phyloP scores from a whole-genome alignment of 1,139 yeast species.

The Protomyces gravidus region DNA sequence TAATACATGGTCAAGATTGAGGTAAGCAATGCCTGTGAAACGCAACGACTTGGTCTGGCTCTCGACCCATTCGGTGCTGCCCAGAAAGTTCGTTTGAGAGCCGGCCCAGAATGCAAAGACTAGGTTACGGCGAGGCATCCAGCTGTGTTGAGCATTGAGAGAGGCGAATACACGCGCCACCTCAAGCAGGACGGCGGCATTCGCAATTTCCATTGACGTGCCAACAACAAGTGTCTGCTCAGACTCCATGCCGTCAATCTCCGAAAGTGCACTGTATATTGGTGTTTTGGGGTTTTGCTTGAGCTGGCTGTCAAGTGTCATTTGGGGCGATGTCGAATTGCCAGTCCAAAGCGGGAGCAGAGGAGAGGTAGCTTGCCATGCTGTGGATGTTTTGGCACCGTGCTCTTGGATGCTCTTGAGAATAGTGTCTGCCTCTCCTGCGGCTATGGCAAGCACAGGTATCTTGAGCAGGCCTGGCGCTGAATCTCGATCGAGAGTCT shows the following conservation, averaged over 20 bases:
- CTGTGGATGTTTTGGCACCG: constrained; percentile 47
- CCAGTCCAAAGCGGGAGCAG: constrained; percentile 23
- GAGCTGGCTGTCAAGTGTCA: constrained; percentile 48
- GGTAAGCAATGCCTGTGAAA: constrained; percentile 63
- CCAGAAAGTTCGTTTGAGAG: constrained; percentile 74
- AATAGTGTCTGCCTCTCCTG: constrained; percentile 59
- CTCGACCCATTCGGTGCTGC: constrained; percentile 76
- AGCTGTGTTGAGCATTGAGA: constrained; percentile 59
- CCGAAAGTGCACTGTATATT: constrained; percentile 74
- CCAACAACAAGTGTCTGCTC: constrained; percentile 75
- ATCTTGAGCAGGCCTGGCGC: constrained; percentile 61
- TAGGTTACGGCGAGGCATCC: constrained; percentile 81
- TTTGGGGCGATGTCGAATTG: constrained; percentile 42
- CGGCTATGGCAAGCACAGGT: constrained; percentile 72
- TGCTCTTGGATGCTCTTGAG: constrained; percentile 47
- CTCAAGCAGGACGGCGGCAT: constrained; percentile 69
- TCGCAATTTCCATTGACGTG: constrained; percentile 68
- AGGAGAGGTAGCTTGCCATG: constrained; percentile 32
- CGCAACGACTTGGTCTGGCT: constrained; percentile 51
- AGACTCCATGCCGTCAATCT: constrained; percentile 74
- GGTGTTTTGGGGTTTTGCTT: constrained; percentile 59
- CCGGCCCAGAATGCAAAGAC: constrained; percentile 87
- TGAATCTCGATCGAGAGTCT: constrained; percentile 45
- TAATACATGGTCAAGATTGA: constrained; percentile 74
- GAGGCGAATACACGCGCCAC: constrained; percentile 66